These are phyloP conservation scores for Talaromyces ruber DNA, from an alignment of 495 filamentous ascomycete species.

Conservation along the genomic window DNA sequence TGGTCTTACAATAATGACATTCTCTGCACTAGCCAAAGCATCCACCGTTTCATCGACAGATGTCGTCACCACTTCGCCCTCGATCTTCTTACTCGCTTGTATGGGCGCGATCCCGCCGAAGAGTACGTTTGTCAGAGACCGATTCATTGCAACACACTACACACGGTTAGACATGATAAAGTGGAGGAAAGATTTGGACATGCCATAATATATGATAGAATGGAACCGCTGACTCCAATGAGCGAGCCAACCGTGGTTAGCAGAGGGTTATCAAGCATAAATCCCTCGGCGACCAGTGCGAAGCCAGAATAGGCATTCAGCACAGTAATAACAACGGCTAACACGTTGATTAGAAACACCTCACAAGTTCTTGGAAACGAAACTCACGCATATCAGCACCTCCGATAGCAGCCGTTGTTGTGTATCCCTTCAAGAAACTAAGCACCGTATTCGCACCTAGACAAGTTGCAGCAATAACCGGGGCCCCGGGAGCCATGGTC, in stretches of 20 bases:
- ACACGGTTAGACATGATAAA: neutral
- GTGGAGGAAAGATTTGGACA: neutral
- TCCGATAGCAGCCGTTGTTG: conserved; percentile 73
- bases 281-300: conserved; percentile 71
- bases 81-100: conserved; percentile 58
- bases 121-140: conserved; percentile 69
- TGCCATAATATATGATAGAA: conserved; percentile 69
- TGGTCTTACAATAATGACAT: conserved; percentile 56
- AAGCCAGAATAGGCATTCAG: conserved; percentile 82
- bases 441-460: conserved; percentile 63
- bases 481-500: conserved; percentile 64
- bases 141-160: conserved; percentile 77
- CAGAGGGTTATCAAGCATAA: conserved; percentile 79
- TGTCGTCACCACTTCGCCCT: conserved; percentile 62
- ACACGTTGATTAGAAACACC: neutral
- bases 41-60: conserved; percentile 69
- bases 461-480: conserved; percentile 63
- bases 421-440: conserved; percentile 74
- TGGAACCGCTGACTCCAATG: conserved; percentile 74
- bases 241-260: conserved; percentile 71
- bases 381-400: conserved; percentile 68
- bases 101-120: conserved; percentile 66
- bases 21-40: conserved; percentile 58
- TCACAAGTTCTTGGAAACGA: neutral
- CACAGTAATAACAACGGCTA: conserved; percentile 71